phyloP scores from a whole-genome alignment of 73 alveolate species.

The Stentor coeruleus region DNA sequence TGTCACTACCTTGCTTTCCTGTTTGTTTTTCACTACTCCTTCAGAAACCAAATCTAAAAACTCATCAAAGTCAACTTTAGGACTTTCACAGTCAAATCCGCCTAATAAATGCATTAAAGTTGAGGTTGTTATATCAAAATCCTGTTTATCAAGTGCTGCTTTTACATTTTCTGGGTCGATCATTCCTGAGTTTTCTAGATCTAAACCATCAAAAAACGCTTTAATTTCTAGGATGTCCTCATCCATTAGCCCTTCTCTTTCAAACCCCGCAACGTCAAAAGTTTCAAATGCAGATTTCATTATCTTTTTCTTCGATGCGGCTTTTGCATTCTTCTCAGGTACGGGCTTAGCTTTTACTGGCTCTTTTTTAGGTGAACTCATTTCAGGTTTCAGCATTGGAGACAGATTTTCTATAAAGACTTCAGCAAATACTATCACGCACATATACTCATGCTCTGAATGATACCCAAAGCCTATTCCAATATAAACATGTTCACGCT shows the following conservation, averaged over 20 bases:
- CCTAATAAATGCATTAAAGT: not conserved
- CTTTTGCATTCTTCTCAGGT: not conserved
- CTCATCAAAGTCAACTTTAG: not conserved
- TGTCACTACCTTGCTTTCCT: too few species aligned
- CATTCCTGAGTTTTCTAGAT: not conserved
- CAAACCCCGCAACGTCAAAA: not conserved
- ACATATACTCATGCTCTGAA: constrained; percentile 27
- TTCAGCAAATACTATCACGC: constrained; percentile 41
- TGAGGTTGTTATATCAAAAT: not conserved
- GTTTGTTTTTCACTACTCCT: not conserved
- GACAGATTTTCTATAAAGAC: constrained; percentile 17
- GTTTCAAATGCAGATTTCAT: not conserved
- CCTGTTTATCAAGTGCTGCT: not conserved
- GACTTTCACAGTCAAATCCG: not conserved
- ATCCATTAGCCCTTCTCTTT: not conserved
- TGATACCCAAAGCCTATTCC: constrained; percentile 46
- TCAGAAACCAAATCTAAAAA: not conserved
- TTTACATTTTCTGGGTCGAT: not conserved
- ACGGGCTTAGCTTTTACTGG: not conserved
- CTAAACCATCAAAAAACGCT: not conserved
- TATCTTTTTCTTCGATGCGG: not conserved
- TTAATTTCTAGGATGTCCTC: not conserved
- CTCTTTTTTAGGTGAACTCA: not conserved
- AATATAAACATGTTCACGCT: constrained; percentile 34
- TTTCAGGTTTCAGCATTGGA: not conserved